Evolutionary conservation across 208 protist genomes (phyloP).

Genomic region (Leishmania tarentolae): DNA sequence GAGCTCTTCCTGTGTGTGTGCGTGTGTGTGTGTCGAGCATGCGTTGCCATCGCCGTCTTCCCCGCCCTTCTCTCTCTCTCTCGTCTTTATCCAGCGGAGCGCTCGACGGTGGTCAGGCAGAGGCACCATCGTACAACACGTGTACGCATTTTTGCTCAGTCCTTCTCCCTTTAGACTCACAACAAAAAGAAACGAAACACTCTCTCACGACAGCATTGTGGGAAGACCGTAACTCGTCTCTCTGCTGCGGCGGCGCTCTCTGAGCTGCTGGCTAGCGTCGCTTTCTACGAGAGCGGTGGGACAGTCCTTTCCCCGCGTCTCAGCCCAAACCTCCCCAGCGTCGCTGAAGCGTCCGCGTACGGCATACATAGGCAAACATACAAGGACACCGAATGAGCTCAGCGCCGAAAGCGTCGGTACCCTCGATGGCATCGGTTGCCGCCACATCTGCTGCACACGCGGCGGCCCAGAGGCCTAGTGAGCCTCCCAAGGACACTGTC

Average conservation of each 20-base stretch:
- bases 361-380: background rate
- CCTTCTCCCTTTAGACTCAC: background rate
- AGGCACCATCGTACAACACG: background rate
- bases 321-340: background rate
- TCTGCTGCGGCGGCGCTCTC: background rate
- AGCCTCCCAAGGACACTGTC: constrained; percentile 5
- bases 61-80: background rate
- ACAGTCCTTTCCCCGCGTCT: background rate
- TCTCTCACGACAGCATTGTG: background rate
- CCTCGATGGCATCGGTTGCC: background rate
- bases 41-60: background rate
- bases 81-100: background rate
- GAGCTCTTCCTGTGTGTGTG: background rate
- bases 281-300: background rate
- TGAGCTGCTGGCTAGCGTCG: background rate
- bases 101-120: background rate
- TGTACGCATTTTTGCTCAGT: background rate
- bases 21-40: background rate
- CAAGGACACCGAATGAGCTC: background rate
- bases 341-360: background rate
- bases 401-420: background rate
- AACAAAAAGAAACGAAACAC: background rate
- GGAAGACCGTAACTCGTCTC: background rate
- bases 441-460: background rate
- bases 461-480: background rate